A percentile compares a stretch with the other conserved stretches of the same genome.
Evolutionary conservation across 208 protist species (phyloP).

Genomic region (Leishmania martiniquensis): DNA sequence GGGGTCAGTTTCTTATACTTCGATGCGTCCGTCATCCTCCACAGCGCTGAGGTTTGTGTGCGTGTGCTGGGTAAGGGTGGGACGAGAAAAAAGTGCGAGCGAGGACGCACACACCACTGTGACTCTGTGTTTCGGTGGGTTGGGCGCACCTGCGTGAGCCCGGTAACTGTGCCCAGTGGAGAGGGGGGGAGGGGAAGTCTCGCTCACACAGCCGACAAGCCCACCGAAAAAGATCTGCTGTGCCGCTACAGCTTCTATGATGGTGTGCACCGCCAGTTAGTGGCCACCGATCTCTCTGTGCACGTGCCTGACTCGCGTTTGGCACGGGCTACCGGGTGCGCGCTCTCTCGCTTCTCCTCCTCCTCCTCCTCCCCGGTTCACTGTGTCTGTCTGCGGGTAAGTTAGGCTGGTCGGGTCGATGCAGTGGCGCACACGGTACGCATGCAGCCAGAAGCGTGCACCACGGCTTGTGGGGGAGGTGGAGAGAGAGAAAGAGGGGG

Average conservation of each 20-base stretch:
- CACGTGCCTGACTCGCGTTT: neutral
- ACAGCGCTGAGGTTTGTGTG: neutral
- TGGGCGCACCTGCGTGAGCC: neutral
- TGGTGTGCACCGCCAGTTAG: neutral
- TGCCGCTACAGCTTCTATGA: neutral
- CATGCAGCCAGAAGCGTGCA: neutral
- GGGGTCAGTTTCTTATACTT: conserved; percentile 94
- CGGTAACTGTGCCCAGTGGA: neutral
- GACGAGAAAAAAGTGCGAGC: neutral
- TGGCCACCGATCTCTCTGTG: neutral
- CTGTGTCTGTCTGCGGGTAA: neutral
- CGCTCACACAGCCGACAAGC: neutral
- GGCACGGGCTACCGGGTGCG: neutral
- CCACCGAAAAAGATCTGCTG: neutral
- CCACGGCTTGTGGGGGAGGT: neutral
- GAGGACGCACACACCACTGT: neutral
- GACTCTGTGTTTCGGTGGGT: neutral
- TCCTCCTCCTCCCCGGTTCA: too few species aligned
- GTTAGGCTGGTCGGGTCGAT: neutral
- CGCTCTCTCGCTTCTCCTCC: neutral
- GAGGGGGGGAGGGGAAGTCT: neutral
- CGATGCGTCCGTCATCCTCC: conserved; percentile 70
- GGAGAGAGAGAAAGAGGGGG: too few species aligned
- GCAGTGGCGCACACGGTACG: neutral
- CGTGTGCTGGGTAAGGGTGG: neutral